Base-by-base conservation (phyloP, 1,284 basidiomycete genomes). In the Leccinum subfulvum region DNA sequence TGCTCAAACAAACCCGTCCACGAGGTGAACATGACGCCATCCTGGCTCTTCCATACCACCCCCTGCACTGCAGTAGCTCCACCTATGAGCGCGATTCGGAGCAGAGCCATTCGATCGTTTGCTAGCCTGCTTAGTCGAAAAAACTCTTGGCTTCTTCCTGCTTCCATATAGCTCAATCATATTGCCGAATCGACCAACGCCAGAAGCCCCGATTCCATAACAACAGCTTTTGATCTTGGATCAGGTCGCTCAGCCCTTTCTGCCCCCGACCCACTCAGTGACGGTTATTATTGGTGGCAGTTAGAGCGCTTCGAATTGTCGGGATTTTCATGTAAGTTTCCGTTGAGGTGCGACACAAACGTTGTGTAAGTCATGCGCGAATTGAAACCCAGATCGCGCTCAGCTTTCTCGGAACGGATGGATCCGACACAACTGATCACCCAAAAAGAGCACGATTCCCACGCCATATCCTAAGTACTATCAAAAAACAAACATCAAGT, bases 401-500 rank as follows among this genome's bases (percentile, higher is more conserved):
- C 8, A 41, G 39, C 16, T 41, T 14, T 13, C 37, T 4, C 37
- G 39, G 16, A 16, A 41, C 9, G 41, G 41, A 41, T n/a, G 41
- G 16, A 41, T 41, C 39, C 16, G 39, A 41, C 39, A 41, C 37
- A 14, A 39, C 37, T 37, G 6, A 14, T 39, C 37, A 39, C 37
- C 39, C 7, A 41, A 41, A 41, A 41, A 37, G 0, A 13, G 35
- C 11, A 35, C 33, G 33, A 33, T 33, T 33, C 33, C 33, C 33
- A 33, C 33, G 33, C 33, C 10, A 4, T 33, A 10, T 11, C 10
- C 33, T 35, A 9, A 30, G 0, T 30, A 35, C 33, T 35, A 13
- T 37, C 35, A 37, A 39, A n/a, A 26, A 9, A 33, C 21, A 44
- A 57, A 18, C n/a, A 59, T 5, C 59, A 18, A 59, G 62, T 67